phyloP scores from a whole-genome alignment of 1,139 yeast genomes.

The Candida frijolesensis region DNA sequence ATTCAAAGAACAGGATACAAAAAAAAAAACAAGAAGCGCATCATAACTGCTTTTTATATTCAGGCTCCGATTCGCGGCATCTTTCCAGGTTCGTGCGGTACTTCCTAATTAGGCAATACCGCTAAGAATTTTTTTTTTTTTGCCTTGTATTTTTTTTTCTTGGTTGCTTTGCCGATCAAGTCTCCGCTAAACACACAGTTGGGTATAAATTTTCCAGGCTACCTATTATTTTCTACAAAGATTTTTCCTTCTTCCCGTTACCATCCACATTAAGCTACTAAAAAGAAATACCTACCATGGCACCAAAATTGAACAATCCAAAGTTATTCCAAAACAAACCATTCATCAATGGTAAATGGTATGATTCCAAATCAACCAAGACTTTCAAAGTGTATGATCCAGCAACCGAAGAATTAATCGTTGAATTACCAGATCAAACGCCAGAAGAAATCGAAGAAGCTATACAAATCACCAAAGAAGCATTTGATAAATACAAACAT shows the following conservation, averaged over 20 bases:
- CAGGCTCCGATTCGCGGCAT: too few relatives aligned
- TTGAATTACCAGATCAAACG: conserved; percentile 58
- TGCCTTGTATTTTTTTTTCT: too few relatives aligned
- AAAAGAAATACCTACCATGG: conserved; percentile 3
- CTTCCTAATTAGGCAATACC: neutral
- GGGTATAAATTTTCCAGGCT: neutral
- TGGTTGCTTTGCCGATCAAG: neutral
- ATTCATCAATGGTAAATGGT: conserved; percentile 74
- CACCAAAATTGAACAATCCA: conserved; percentile 47
- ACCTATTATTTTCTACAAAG: neutral
- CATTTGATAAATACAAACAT: conserved; percentile 60
- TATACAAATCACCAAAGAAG: conserved; percentile 58
- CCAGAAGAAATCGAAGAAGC: conserved; percentile 59
- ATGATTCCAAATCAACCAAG: conserved; percentile 48
- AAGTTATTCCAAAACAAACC: conserved; percentile 60
- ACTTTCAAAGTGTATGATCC: conserved; percentile 76
- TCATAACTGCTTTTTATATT: too few relatives aligned
- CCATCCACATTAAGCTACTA: neutral
- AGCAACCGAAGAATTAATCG: conserved; percentile 62
- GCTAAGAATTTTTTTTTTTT: neutral
- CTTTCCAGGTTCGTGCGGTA: neutral
- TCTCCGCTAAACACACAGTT: neutral
- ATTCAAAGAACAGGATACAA: too few relatives aligned
- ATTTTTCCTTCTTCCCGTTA: neutral
- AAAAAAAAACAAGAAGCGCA: too few relatives aligned